Percentiles rank a stretch among this genome's conserved stretches.
Evolutionary conservation across 805 yeast species (phyloP).

Genomic region (Cyberlindnera americana): DNA sequence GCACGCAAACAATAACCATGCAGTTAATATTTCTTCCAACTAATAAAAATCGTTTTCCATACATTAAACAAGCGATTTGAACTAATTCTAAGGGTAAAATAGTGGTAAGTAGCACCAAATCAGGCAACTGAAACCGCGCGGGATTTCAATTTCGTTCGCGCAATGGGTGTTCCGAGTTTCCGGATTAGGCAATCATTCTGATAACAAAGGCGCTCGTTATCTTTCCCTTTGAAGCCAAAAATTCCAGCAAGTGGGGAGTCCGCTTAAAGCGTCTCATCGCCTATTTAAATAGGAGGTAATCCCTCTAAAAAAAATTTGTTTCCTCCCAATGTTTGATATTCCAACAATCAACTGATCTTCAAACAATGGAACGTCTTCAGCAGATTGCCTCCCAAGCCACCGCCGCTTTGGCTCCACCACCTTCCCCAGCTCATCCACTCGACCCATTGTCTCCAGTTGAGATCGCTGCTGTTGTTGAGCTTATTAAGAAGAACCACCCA

Average conservation of each 20-base stretch:
- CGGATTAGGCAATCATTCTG: conserved; percentile 1
- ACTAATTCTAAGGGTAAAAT: too few species aligned
- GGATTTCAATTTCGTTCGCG: neutral
- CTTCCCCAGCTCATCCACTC: conserved; percentile 59
- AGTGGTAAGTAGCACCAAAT: neutral
- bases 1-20: too few species aligned
- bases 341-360: neutral
- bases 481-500: conserved; percentile 46
- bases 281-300: neutral
- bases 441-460: conserved; percentile 68
- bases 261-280: neutral
- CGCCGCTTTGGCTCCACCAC: conserved; percentile 50
- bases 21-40: too few species aligned
- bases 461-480: conserved; percentile 52
- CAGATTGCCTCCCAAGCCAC: conserved; percentile 62
- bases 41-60: too few species aligned
- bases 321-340: neutral
- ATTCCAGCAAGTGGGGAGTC: neutral
- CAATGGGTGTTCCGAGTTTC: conserved; percentile 1
- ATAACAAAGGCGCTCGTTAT: conserved; percentile 5
- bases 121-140: neutral
- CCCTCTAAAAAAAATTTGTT: neutral
- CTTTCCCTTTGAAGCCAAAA: conserved; percentile 1
- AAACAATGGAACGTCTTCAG: conserved; percentile 59
- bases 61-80: too few species aligned